Evolutionary conservation across 208 protist species (phyloP).

Genomic region (Porcisia hertigi): DNA sequence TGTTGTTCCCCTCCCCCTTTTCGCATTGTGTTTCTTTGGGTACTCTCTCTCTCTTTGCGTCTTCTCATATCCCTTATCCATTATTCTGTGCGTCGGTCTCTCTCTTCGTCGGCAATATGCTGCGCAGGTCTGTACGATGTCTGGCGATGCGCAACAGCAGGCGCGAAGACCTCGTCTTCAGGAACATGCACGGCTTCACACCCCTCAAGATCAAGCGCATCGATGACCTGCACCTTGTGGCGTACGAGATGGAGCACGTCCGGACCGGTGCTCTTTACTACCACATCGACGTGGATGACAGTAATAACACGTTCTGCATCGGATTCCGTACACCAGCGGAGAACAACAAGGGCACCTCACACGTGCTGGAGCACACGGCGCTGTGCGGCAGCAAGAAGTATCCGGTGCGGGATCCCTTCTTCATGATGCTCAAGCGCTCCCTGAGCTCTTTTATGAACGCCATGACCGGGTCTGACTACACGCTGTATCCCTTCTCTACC

Average conservation of each 20-base stretch:
- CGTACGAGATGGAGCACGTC: slow-evolving; percentile 79
- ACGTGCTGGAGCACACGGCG: slow-evolving; percentile 97
- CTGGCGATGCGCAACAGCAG: slow-evolving; percentile 27
- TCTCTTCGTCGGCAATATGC: slow-evolving; percentile 28
- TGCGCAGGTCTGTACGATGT: slow-evolving; percentile 45
- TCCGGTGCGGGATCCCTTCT: slow-evolving; percentile 93
- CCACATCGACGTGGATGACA: slow-evolving; percentile 94
- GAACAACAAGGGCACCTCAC: slow-evolving; percentile 94
- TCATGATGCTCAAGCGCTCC: slow-evolving; percentile 91
- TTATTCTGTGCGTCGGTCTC: not conserved
- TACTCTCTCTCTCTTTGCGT: not conserved
- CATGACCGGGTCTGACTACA: slow-evolving; percentile 93
- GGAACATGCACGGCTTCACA: slow-evolving; percentile 72
- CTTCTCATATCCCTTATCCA: no score
- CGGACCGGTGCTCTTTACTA: slow-evolving; percentile 81
- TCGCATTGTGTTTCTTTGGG: not conserved
- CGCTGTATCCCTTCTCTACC: slow-evolving; percentile 94
- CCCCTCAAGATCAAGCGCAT: slow-evolving; percentile 54
- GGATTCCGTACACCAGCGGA: slow-evolving; percentile 94
- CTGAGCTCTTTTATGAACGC: slow-evolving; percentile 94
- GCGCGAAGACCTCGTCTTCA: slow-evolving; percentile 33
- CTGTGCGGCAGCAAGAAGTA: slow-evolving; percentile 96
- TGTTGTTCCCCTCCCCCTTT: not conserved
- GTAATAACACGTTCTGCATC: slow-evolving; percentile 97
- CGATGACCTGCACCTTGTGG: slow-evolving; percentile 75